Evolutionary conservation across 306 rosid genomes (phyloP), one percentile per base, ranked within the genome.

Genomic region (Ormosia semicastrata): DNA sequence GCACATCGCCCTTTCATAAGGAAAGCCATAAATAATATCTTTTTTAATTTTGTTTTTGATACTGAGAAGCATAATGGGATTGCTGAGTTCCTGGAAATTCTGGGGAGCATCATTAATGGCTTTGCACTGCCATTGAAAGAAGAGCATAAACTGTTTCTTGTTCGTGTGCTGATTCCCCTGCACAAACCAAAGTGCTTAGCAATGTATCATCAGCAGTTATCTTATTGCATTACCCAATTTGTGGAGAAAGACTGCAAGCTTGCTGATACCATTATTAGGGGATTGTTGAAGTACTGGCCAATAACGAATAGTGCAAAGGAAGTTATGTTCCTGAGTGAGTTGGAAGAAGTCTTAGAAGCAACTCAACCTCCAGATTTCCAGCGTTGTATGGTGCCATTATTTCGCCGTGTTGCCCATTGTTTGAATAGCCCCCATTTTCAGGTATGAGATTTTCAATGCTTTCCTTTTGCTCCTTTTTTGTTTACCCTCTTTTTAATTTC

Each of bases 171-270:
- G 41, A 89, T 93, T 58, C 98, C 98, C 3, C 75, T 93, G 81
- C 94, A 93, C 81, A 91, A 93, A 72, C 98, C 98, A 4, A 93
- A 91, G 87, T 89, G 92, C 81, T 79, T 93, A 76, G 92, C 87
- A 13, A 87, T 86, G 90, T 93, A 91, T 83, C 94, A 93, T 82
- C 96, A 91, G 66, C 97, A 89, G 72, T 82, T 93, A 70, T 91
- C 93, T 14, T 91, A 91, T 81, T 90, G 94, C 86, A 89, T 91
- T 75, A 86, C 87, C 2, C 96, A 91, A 66, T 93, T 91, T 87
- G 98, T 90, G 43, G 98, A 93, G 85, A 93, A 93, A 80, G 98
- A 91, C 68, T 91, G 92, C 89, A 93, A 93, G 83, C 97, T 93
- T 87, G 92, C 98, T 30, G 98, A 93, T 84, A 87, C 94, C 32